Evolutionary conservation across 768 basidiomycete genomes (phyloP).

Genomic region (Amanita inopinata): DNA sequence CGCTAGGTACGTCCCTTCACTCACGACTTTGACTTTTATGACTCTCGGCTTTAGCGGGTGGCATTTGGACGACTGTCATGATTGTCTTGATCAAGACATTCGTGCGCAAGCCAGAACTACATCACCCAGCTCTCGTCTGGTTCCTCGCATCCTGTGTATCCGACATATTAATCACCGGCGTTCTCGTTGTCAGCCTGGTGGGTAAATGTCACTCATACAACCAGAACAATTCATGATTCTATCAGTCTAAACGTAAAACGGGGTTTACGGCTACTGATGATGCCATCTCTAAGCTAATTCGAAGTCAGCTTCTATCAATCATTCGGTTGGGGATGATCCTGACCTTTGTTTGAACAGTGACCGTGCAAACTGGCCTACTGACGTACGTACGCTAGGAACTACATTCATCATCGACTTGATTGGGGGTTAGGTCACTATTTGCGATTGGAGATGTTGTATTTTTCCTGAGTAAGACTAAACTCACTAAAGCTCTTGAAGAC

Average conservation of each 20-base stretch:
- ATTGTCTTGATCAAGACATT: conserved; percentile 27
- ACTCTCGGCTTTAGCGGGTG: conserved; percentile 22
- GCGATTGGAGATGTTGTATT: conserved; percentile 33
- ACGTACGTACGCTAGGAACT: conserved; percentile 17
- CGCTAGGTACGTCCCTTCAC: conserved; percentile 22
- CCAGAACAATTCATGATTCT: not conserved
- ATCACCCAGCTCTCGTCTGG: conserved; percentile 35
- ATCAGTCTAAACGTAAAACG: conserved; percentile 27
- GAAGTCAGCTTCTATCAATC: conserved; percentile 15
- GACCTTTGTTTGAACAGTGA: conserved; percentile 17
- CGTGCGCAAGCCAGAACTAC: conserved; percentile 31
- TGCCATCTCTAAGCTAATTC: conserved; percentile 27
- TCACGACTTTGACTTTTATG: not conserved
- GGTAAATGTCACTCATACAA: conserved; percentile 3
- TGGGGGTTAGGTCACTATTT: conserved; percentile 23
- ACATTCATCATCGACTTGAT: not conserved
- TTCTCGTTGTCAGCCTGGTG: conserved; percentile 29
- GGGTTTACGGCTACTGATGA: conserved; percentile 34
- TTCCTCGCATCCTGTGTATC: conserved; percentile 31
- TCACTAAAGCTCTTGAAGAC: not conserved
- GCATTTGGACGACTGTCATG: conserved; percentile 29
- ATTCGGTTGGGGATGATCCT: conserved; percentile 9
- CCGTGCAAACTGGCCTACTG: conserved; percentile 34
- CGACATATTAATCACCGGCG: conserved; percentile 31
- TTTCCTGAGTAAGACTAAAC: conserved; percentile 29